phyloP scores from a whole-genome alignment of 352 stramenopile species.

The Lagenidium sp. region DNA sequence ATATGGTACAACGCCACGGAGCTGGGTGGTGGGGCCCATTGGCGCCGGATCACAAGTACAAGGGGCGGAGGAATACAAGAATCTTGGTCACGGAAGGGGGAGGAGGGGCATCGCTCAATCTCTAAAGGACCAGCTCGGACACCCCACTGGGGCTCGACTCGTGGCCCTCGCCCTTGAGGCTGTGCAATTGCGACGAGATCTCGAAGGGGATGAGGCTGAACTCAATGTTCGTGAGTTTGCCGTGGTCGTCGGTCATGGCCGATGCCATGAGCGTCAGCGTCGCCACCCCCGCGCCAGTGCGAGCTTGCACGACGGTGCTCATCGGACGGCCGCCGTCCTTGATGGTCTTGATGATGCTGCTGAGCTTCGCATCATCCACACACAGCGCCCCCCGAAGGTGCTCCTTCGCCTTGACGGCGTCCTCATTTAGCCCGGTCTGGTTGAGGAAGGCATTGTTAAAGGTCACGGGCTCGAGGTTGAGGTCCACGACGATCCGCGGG shows the following conservation, averaged over 20 bases:
- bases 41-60: neutral
- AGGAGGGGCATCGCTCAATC: slow-evolving; percentile 1
- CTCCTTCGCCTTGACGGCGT: slow-evolving; percentile 23
- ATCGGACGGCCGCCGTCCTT: slow-evolving; percentile 29
- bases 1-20: slow-evolving; percentile 14
- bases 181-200: slow-evolving; percentile 27
- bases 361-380: slow-evolving; percentile 37
- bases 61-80: too few relatives aligned
- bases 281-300: slow-evolving; percentile 26
- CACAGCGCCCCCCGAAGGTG: slow-evolving; percentile 34
- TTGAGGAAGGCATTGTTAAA: slow-evolving; percentile 49
- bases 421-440: slow-evolving; percentile 30
- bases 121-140: slow-evolving; percentile 37
- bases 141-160: slow-evolving; percentile 49
- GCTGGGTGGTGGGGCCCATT: neutral
- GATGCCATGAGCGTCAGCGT: slow-evolving; percentile 51
- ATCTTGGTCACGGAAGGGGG: too few relatives aligned
- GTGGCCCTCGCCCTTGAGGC: slow-evolving; percentile 25
- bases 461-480: slow-evolving; percentile 38
- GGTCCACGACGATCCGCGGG: slow-evolving; percentile 36
- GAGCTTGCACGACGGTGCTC: slow-evolving; percentile 41
- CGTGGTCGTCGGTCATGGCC: slow-evolving; percentile 44
- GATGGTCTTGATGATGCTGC: slow-evolving; percentile 29
- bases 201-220: slow-evolving; percentile 62
- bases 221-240: slow-evolving; percentile 36